These are phyloP conservation scores for Lathyrus tuberosus DNA, from an alignment of 306 rosid genomes.

Conservation along the genomic window DNA sequence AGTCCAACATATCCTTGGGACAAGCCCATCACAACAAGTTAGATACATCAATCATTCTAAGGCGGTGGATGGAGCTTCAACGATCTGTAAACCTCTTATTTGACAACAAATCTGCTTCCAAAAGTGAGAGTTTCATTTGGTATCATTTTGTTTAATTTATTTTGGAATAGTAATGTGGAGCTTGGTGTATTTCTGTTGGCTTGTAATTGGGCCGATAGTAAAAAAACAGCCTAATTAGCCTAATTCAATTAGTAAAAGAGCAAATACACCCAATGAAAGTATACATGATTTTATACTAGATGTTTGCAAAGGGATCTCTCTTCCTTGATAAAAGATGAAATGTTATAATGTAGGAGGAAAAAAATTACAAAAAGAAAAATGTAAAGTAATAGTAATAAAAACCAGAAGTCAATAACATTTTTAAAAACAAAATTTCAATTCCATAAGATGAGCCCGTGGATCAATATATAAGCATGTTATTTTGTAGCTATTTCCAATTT, in stretches of 20 bases:
- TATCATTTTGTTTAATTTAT: conserved; percentile 16
- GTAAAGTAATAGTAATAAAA: conserved; percentile 1
- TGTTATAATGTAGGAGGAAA: conserved; percentile 1
- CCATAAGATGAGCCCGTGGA: neutral
- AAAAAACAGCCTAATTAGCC: neutral
- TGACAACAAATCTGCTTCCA: conserved; percentile 68
- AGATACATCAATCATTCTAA: conserved; percentile 46
- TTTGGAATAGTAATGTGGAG: conserved; percentile 6
- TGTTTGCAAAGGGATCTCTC: neutral
- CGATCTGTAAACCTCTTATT: conserved; percentile 72
- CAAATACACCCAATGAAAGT: conserved; percentile 14
- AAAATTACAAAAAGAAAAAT: conserved; percentile 11
- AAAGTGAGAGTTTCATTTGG: conserved; percentile 52
- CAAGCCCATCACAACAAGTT: conserved; percentile 58
- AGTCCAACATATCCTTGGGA: conserved; percentile 63
- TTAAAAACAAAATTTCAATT: conserved; percentile 10
- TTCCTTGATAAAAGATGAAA: conserved; percentile 1
- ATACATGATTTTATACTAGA: neutral
- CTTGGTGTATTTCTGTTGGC: conserved; percentile 15
- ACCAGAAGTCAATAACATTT: neutral
- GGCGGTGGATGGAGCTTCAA: conserved; percentile 86
- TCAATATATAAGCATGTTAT: conserved; percentile 6
- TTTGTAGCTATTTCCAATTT: conserved; percentile 4
- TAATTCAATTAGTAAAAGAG: conserved; percentile 9
- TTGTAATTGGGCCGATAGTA: conserved; percentile 25